Percentiles rank a stretch among this genome's conserved stretches.
Evolutionary conservation across 805 yeast genomes (phyloP).

Genomic region (Saccharomycopsis babjevae): DNA sequence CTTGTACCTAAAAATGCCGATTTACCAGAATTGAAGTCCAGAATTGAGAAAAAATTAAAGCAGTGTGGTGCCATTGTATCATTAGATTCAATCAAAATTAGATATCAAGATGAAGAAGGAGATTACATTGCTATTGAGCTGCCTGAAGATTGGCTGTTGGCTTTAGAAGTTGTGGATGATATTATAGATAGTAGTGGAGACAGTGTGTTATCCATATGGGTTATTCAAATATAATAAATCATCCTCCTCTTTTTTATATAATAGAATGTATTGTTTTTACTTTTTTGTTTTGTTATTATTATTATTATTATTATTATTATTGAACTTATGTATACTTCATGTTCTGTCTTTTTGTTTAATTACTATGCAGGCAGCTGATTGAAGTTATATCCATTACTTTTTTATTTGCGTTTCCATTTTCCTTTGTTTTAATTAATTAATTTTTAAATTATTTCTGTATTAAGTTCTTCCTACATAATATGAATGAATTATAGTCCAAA

Average conservation of each 20-base stretch:
- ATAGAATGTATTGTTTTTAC: not conserved
- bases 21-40: conserved; percentile 43
- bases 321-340: too few species aligned
- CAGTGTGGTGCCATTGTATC: conserved; percentile 38
- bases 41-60: conserved; percentile 47
- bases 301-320: not conserved
- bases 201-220: conserved; percentile 36
- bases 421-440: not conserved
- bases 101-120: conserved; percentile 91
- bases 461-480: not conserved
- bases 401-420: not conserved
- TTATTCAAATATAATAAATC: conserved; percentile 20
- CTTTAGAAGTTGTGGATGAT: conserved; percentile 57
- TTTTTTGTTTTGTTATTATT: not conserved
- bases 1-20: conserved; percentile 46
- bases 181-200: conserved; percentile 28
- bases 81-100: conserved; percentile 41
- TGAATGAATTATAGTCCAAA: not conserved
- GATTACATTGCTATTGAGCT: conserved; percentile 80
- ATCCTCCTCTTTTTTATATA: not conserved
- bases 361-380: not conserved
- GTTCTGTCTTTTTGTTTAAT: not conserved
- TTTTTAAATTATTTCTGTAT: not conserved
- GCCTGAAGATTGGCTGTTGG: conserved; percentile 82
- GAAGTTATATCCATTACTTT: not conserved